A percentile compares a stretch with the other conserved stretches of the same genome.
Conservation (phyloP, 148 eudicot genomes). For the Silene uniflora region DNA sequence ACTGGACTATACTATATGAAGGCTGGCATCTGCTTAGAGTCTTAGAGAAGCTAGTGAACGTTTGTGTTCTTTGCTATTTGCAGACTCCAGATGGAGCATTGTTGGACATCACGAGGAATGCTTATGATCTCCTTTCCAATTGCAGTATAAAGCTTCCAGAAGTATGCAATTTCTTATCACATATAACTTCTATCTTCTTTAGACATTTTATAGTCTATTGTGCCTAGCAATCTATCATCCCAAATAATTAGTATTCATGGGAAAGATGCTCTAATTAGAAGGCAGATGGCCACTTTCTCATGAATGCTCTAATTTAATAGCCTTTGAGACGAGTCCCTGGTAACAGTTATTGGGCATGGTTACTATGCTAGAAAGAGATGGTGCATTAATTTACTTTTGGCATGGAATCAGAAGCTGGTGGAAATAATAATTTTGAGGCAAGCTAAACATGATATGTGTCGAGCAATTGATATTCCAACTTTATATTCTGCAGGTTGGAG, state of each 20-base stretch:
- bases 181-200: not conserved
- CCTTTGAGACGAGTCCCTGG: not conserved
- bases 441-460: constrained; percentile 6
- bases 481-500: constrained; percentile 52
- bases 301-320: not conserved
- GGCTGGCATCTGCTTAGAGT: constrained; percentile 1
- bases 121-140: constrained; percentile 76
- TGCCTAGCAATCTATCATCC: constrained; percentile 2
- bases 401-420: not conserved
- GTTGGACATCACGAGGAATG: constrained; percentile 82
- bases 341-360: not conserved
- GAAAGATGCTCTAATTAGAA: constrained; percentile 1
- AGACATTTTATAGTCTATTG: not conserved
- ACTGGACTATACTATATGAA: no score
- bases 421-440: not conserved
- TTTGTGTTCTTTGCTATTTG: constrained; percentile 18
- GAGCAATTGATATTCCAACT: constrained; percentile 1
- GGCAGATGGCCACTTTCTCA: not conserved
- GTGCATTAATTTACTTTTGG: not conserved
- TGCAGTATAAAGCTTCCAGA: constrained; percentile 65
- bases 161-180: constrained; percentile 39
- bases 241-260: not conserved
- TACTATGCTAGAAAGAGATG: not conserved
- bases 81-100: constrained; percentile 99
- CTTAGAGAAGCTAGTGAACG: constrained; percentile 9